Conservation (phyloP, 164 flowering plant genomes). For the Dillenia suffruticosa region DNA sequence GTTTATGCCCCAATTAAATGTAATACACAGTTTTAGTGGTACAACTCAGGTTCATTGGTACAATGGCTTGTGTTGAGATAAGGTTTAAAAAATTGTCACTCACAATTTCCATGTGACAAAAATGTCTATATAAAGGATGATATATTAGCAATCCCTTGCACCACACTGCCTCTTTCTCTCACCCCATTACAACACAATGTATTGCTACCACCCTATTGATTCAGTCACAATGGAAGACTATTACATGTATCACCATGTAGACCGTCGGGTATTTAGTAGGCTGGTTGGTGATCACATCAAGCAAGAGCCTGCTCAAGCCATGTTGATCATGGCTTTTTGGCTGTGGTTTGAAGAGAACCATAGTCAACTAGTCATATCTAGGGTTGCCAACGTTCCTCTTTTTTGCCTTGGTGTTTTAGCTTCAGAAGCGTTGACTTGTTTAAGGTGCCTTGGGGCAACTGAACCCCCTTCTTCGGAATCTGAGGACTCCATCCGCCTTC, state of each 20-base stretch:
- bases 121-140: too few species aligned
- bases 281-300: conserved; percentile 7
- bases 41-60: too few species aligned
- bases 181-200: too few species aligned
- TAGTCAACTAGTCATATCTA: conserved; percentile 10
- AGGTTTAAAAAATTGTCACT: too few species aligned
- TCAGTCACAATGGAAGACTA: conserved; percentile 14
- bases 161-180: too few species aligned
- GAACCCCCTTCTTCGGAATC: background rate
- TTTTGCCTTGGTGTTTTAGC: conserved; percentile 10
- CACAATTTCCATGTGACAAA: too few species aligned
- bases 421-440: conserved; percentile 20
- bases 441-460: conserved; percentile 10
- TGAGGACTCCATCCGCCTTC: conserved; percentile 10
- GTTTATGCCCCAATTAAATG: too few species aligned
- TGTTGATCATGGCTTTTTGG: conserved; percentile 35
- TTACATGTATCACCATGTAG: conserved; percentile 19
- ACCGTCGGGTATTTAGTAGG: conserved; percentile 22
- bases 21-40: too few species aligned
- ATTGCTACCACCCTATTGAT: too few species aligned
- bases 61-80: too few species aligned
- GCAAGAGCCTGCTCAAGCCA: conserved; percentile 18
- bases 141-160: too few species aligned
- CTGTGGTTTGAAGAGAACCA: conserved; percentile 29
- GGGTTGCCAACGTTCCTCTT: conserved; percentile 2